These are phyloP conservation scores for Platismatia glauca DNA, from an alignment of 495 filamentous ascomycete species.

Conservation along the genomic window DNA sequence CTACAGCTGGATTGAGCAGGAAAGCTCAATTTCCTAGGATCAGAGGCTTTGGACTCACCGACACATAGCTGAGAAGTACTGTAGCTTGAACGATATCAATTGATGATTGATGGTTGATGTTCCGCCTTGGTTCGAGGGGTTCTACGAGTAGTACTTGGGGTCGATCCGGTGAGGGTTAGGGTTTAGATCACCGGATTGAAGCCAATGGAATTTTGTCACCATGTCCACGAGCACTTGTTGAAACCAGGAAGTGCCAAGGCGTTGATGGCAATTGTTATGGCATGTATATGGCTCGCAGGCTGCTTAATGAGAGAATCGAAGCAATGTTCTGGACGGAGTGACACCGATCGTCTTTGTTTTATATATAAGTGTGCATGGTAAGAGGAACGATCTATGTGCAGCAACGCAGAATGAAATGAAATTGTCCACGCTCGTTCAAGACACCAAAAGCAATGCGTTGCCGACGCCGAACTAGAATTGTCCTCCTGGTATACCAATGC, in stretches of 20 bases:
- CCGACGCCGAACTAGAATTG: background rate
- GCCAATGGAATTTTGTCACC: too few relatives aligned
- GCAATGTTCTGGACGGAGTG: background rate
- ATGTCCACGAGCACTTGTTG: too few relatives aligned
- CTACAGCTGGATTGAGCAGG: background rate
- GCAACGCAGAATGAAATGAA: background rate
- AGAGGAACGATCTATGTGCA: background rate
- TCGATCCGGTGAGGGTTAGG: too few relatives aligned
- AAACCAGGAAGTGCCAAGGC: too few relatives aligned
- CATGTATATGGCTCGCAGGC: background rate
- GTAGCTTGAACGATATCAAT: background rate
- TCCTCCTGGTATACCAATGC: background rate
- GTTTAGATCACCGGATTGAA: too few relatives aligned
- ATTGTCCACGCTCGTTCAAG: background rate
- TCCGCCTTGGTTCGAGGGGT: too few relatives aligned
- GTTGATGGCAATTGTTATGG: too few relatives aligned
- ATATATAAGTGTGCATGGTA: background rate
- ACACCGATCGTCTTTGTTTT: background rate
- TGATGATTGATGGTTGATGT: too few relatives aligned
- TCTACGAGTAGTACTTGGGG: too few relatives aligned
- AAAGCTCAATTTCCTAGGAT: too few relatives aligned
- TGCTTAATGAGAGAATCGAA: background rate
- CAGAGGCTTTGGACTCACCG: background rate
- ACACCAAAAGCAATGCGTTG: background rate
- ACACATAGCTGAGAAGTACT: background rate